phyloP scores from a whole-genome alignment of 2,329 filamentous ascomycete species.

The Fusarium longipes region DNA sequence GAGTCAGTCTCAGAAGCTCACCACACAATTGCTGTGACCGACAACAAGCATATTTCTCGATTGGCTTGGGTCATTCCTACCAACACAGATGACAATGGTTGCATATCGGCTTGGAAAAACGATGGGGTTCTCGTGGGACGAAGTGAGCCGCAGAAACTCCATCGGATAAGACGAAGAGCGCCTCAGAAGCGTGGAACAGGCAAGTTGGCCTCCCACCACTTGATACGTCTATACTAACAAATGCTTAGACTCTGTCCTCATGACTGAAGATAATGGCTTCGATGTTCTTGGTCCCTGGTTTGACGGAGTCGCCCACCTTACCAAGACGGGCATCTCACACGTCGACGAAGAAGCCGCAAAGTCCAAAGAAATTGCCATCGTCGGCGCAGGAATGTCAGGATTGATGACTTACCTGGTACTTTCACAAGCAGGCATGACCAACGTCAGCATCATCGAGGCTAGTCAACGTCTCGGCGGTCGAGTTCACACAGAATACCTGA shows the following conservation, averaged over 20 bases:
- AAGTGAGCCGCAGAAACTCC: background rate
- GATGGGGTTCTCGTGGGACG: background rate
- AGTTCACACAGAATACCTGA: conserved; percentile 9
- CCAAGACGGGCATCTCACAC: background rate
- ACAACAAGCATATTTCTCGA: background rate
- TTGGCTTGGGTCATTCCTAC: conserved; percentile 6
- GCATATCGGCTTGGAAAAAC: background rate
- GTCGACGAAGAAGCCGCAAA: background rate
- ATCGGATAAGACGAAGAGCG: background rate
- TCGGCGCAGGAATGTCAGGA: conserved; percentile 3
- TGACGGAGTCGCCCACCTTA: background rate
- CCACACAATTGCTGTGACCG: conserved; percentile 1
- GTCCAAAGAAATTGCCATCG: background rate
- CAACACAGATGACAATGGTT: background rate
- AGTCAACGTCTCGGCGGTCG: conserved; percentile 4
- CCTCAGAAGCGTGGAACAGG: background rate
- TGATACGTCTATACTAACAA: fast-evolving
- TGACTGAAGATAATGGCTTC: background rate
- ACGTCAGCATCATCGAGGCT: conserved; percentile 14
- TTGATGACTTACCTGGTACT: conserved; percentile 12
- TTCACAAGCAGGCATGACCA: conserved; percentile 16
- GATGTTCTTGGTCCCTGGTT: conserved; percentile 7
- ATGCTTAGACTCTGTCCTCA: background rate
- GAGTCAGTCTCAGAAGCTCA: background rate
- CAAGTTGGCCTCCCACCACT: fast-evolving